These are phyloP conservation scores for Closterium sp. DNA, from an alignment of 139 green algal genomes.

Conservation along the genomic window DNA sequence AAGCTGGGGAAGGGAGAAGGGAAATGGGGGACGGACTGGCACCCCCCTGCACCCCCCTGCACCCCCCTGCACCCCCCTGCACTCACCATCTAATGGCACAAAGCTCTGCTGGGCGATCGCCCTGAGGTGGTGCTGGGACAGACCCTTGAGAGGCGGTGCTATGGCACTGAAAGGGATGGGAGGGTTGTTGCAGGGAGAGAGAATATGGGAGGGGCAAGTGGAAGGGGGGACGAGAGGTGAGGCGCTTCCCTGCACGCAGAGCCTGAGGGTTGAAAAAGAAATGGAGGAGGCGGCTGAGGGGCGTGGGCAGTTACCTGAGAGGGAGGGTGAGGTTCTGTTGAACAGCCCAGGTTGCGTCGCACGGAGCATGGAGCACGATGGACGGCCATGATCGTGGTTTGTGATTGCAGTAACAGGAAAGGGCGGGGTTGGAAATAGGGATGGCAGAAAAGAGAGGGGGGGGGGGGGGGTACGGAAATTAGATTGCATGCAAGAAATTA, in stretches of 20 bases:
- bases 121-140: not conserved
- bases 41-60: too few relatives aligned
- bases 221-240: too few relatives aligned
- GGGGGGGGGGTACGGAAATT: too few relatives aligned
- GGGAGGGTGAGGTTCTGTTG: not conserved
- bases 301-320: not conserved
- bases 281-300: too few relatives aligned
- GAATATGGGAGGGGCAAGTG: not conserved
- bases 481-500: too few relatives aligned
- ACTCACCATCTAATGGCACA: constrained; percentile 29
- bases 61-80: not conserved
- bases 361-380: not conserved
- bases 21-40: too few relatives aligned
- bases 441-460: too few relatives aligned
- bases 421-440: too few relatives aligned
- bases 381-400: not conserved
- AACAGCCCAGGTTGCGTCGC: not conserved
- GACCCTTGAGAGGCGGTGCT: constrained; percentile 20
- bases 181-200: not conserved
- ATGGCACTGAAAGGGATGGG: not conserved
- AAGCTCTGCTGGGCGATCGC: constrained; percentile 11
- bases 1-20: too few relatives aligned
- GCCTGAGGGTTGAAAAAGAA: too few relatives aligned
- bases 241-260: too few relatives aligned
- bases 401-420: not conserved